These are phyloP conservation scores for Penicillium ucsense DNA, from an alignment of 495 filamentous ascomycete genomes.

Conservation along the genomic window DNA sequence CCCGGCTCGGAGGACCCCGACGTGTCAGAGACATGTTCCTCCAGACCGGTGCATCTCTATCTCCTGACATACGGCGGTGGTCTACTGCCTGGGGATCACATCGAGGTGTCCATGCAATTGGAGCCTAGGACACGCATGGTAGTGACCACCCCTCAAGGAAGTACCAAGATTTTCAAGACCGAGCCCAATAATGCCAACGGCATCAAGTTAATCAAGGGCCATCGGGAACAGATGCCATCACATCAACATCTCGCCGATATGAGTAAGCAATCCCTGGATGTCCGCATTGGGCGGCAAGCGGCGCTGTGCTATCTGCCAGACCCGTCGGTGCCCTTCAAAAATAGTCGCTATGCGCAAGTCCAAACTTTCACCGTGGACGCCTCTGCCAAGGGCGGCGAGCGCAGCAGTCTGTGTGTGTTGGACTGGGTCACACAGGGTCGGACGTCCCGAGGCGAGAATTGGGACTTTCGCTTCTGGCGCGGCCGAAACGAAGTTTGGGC, in stretches of 20 bases:
- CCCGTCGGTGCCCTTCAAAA: slow-evolving; percentile 79
- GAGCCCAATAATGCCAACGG: slow-evolving; percentile 26
- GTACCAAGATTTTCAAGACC: slow-evolving; percentile 91
- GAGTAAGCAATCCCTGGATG: slow-evolving; percentile 59
- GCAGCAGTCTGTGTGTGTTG: slow-evolving; percentile 61
- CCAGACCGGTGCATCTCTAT: slow-evolving; percentile 56
- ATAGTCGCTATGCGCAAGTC: slow-evolving; percentile 69
- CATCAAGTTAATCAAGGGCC: slow-evolving; percentile 20
- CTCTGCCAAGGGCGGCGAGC: slow-evolving; percentile 31
- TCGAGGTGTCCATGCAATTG: slow-evolving; percentile 61
- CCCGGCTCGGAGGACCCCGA: slow-evolving; percentile 16
- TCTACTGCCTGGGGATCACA: slow-evolving; percentile 74
- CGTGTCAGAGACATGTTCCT: slow-evolving; percentile 18
- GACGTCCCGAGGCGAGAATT: slow-evolving; percentile 79
- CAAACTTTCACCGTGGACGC: slow-evolving; percentile 64
- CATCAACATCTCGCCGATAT: slow-evolving; percentile 30
- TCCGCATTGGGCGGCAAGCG: slow-evolving; percentile 49
- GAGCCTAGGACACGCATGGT: slow-evolving; percentile 57
- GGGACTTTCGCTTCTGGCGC: slow-evolving; percentile 67
- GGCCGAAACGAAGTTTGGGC: slow-evolving; percentile 83
- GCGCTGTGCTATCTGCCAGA: slow-evolving; percentile 90
- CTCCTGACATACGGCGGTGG: slow-evolving; percentile 93
- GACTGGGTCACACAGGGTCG: slow-evolving; percentile 92
- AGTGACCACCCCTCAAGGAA: slow-evolving; percentile 79
- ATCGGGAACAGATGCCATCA: slow-evolving; percentile 16